phyloP scores from a whole-genome alignment of 2,329 filamentous ascomycete genomes.

The Proliferodiscus dingleyae region DNA sequence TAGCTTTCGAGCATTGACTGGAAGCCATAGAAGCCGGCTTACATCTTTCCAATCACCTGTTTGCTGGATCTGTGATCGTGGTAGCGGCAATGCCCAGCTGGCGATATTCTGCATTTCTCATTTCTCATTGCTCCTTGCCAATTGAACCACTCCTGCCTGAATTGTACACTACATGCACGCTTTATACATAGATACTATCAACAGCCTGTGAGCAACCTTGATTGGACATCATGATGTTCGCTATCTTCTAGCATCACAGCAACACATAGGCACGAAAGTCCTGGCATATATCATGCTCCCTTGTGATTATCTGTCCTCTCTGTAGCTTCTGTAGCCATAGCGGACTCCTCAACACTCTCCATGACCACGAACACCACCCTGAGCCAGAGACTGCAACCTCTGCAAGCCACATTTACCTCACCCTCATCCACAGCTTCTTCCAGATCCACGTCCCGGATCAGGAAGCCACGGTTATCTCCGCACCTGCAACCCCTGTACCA shows the following conservation, averaged over 20 bases:
- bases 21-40: slow-evolving; percentile 33
- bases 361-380: slow-evolving; percentile 58
- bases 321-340: slow-evolving; percentile 7
- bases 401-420: slow-evolving; percentile 59
- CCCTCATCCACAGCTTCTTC: slow-evolving; percentile 54
- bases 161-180: background rate
- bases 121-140: too few species aligned
- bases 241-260: background rate
- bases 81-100: too few species aligned
- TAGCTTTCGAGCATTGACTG: slow-evolving; percentile 31
- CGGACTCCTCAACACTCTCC: too few species aligned
- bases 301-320: background rate
- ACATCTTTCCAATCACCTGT: slow-evolving; percentile 10
- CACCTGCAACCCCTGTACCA: slow-evolving; percentile 60
- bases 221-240: background rate
- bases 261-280: background rate
- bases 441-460: slow-evolving; percentile 54
- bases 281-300: background rate
- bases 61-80: too few species aligned
- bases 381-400: slow-evolving; percentile 63
- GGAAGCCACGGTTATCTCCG: slow-evolving; percentile 57
- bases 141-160: too few species aligned
- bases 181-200: background rate
- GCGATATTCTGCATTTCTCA: too few species aligned
- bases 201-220: background rate